Evolutionary conservation across 1,284 basidiomycete genomes (phyloP).

Genomic region (Rugosomyces carneus): DNA sequence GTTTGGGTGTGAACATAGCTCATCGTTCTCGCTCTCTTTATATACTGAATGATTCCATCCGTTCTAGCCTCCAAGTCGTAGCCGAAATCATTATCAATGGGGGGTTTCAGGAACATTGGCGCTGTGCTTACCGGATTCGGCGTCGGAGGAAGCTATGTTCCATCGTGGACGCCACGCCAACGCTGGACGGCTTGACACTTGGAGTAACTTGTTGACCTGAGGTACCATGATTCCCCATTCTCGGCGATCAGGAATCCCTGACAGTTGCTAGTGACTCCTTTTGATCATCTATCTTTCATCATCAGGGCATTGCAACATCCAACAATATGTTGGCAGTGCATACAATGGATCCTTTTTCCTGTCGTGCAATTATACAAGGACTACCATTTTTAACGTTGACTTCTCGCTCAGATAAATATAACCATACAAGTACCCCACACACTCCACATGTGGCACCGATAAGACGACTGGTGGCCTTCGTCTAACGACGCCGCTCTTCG

Average conservation of each 20-base stretch:
- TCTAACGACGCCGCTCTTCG: too few species aligned
- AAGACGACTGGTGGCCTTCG: too few species aligned
- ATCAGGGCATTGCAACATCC: background rate
- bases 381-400: too few species aligned
- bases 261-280: background rate
- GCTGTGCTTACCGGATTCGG: background rate
- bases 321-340: background rate
- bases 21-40: background rate
- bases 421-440: too few species aligned
- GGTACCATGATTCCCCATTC: background rate
- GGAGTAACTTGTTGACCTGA: background rate
- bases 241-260: background rate
- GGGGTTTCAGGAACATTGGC: background rate
- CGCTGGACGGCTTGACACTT: background rate
- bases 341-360: too few species aligned
- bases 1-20: background rate
- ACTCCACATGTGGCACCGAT: too few species aligned
- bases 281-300: background rate
- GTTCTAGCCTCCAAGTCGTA: background rate
- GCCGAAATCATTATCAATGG: too few species aligned
- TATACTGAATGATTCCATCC: background rate
- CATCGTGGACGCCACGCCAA: background rate
- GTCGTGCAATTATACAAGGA: too few species aligned
- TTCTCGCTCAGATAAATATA: too few species aligned
- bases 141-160: background rate